Conservation (phyloP, 169 alveolate genomes). For the Perkinsus olseni region DNA sequence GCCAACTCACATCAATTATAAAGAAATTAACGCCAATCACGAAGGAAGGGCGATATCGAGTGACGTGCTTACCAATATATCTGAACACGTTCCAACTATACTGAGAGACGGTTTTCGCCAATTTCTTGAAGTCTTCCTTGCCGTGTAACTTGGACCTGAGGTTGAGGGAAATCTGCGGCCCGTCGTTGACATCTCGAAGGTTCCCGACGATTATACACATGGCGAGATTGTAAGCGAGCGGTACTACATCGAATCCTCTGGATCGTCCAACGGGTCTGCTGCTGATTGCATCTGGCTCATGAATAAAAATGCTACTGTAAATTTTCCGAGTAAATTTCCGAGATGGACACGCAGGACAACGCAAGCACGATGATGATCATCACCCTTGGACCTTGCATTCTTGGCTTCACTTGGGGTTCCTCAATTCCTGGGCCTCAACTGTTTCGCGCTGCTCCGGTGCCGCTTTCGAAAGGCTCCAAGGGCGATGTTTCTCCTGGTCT, state of each 20-base stretch:
- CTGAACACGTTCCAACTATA: not conserved
- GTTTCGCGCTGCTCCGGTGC: no score
- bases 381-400: no score
- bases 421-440: no score
- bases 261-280: not conserved
- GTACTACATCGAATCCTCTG: not conserved
- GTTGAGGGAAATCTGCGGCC: no score
- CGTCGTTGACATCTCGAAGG: no score
- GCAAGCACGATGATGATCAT: no score
- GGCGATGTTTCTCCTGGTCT: no score
- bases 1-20: no score
- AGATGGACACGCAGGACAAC: no score
- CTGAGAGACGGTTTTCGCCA: not conserved
- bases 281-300: not conserved
- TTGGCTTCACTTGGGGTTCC: no score
- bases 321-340: not conserved
- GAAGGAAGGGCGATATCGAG: not conserved
- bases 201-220: not conserved
- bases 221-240: not conserved
- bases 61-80: not conserved
- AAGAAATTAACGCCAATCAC: no score
- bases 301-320: not conserved
- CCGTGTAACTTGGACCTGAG: not conserved
- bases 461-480: no score
- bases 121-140: not conserved